Base-by-base conservation (phyloP, 2,329 filamentous ascomycete genomes). In the Teratosphaeria pseudoeucalypti region DNA sequence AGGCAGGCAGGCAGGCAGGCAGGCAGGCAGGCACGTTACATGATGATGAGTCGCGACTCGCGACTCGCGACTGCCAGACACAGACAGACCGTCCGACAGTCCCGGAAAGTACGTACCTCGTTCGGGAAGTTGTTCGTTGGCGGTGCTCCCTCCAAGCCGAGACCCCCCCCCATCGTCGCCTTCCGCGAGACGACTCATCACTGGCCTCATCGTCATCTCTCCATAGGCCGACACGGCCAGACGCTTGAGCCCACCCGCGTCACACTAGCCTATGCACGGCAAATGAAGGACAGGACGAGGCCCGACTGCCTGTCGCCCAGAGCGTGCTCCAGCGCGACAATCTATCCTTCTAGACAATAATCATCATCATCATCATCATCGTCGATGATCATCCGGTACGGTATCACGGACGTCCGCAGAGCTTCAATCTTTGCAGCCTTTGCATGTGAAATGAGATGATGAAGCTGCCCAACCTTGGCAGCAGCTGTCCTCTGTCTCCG, bases 261-360 rank as follows among this genome's bases (percentile, higher is more conserved):
- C 57, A 59, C 55, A 57, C 57, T 60, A 60, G 58, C 52, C 54
- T 23, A 60, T 57, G 58, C 58, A 57, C 39, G 58, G 58, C 58
- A 60, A 60, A 60, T 60, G 55, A 56, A 29, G 52, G 26, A 34
- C 19, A 29, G 52, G 26, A 34, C 19, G 57, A 27, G 52, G 52
- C 19, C n/a, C 37, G 43, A 49, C 43, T 49, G 43, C 43, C 43
- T 23, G 43, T 49, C 34, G 53, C 53, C 26, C 53, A 37, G 27
- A 32, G 53, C 34, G 27, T n/a, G 53, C 53, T 54, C 27, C 53
- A 54, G 53, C 53, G 26, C 53, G 23, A 5, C 27, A 14, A 54
- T 32, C 53, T 23, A 16, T 16, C 16, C 11, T 54, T 54, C 52
- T 53, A 53, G 52, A 53, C 53, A n/a, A 37, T 37, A n/a, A 37